Conservation (phyloP, 257 asterid genomes). For the Scutellaria minor region DNA sequence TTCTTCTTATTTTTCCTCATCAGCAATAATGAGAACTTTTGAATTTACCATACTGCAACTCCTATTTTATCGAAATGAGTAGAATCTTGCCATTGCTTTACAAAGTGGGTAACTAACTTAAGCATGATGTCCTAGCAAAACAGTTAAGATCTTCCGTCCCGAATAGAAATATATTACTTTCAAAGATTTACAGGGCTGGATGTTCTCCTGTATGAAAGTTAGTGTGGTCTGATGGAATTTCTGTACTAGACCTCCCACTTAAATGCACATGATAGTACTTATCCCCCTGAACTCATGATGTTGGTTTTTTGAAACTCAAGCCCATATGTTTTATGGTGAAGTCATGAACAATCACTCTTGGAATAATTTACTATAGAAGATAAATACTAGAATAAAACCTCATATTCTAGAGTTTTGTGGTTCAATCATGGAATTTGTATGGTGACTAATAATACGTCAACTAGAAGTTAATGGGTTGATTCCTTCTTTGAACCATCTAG, state of each 20-base stretch:
- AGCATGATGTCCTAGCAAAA: background rate
- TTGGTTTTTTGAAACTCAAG: background rate
- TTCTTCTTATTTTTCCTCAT: background rate
- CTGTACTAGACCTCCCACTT: background rate
- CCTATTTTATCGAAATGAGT: background rate
- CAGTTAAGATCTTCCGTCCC: background rate
- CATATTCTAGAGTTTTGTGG: no score
- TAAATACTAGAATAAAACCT: background rate
- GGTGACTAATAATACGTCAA: conserved; percentile 1
- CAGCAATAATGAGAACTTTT: background rate
- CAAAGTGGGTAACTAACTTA: background rate
- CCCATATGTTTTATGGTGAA: background rate
- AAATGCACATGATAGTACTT: background rate
- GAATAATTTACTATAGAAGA: conserved; percentile 1
- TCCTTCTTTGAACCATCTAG: background rate
- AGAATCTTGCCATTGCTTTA: background rate
- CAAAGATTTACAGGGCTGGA: no score
- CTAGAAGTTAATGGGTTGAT: background rate
- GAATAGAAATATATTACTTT: background rate
- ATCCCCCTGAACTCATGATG: background rate
- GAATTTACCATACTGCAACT: background rate
- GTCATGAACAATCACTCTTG: background rate
- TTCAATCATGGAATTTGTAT: conserved; percentile 6
- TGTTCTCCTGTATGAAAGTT: background rate
- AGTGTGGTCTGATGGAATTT: no score